Percentiles rank a stretch among this genome's conserved stretches.
Evolutionary conservation across 164 flowering plant species (phyloP).

Genomic region (Stephania cephalantha): DNA sequence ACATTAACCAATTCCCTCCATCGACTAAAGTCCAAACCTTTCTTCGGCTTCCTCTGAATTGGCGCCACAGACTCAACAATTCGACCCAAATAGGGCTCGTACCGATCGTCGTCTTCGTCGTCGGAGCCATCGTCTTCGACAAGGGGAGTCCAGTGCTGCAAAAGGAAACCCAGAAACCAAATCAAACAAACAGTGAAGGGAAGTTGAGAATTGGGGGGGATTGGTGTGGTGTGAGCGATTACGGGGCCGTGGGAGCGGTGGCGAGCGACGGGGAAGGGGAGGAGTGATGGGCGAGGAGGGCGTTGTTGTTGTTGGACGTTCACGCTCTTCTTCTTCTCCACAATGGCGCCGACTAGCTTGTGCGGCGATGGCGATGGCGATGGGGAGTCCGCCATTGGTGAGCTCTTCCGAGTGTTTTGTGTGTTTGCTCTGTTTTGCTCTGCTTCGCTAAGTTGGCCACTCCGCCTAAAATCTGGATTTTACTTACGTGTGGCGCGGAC

Average conservation of each 20-base stretch:
- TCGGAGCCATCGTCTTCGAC: slow-evolving; percentile 29
- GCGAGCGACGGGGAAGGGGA: slow-evolving; percentile 95
- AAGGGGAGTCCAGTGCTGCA: slow-evolving; percentile 70
- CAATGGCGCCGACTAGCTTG: not conserved
- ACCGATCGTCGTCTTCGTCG: slow-evolving; percentile 19
- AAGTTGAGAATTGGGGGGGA: not conserved
- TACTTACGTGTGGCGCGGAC: too few species aligned
- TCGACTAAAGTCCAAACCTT: slow-evolving; percentile 44
- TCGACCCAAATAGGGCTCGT: slow-evolving; percentile 14
- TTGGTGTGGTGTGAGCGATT: slow-evolving; percentile 12
- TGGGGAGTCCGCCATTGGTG: too few species aligned
- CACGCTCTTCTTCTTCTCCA: not conserved
- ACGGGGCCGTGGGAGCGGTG: slow-evolving; percentile 96
- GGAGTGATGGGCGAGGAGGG: slow-evolving; percentile 59
- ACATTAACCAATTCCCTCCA: slow-evolving; percentile 51
- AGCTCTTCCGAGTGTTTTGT: too few species aligned
- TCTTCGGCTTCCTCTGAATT: slow-evolving; percentile 54
- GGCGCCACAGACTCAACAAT: slow-evolving; percentile 57
- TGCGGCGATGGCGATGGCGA: too few species aligned
- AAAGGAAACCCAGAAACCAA: slow-evolving; percentile 4
- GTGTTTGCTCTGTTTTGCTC: too few species aligned
- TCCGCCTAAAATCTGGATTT: too few species aligned
- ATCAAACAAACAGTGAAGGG: not conserved
- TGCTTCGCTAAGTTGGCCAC: too few species aligned
- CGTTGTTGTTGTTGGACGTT: slow-evolving; percentile 6